Evolutionary conservation across 2,329 filamentous ascomycete species (phyloP), one percentile per base, ranked within the genome.

Genomic region (Didymella sp.): DNA sequence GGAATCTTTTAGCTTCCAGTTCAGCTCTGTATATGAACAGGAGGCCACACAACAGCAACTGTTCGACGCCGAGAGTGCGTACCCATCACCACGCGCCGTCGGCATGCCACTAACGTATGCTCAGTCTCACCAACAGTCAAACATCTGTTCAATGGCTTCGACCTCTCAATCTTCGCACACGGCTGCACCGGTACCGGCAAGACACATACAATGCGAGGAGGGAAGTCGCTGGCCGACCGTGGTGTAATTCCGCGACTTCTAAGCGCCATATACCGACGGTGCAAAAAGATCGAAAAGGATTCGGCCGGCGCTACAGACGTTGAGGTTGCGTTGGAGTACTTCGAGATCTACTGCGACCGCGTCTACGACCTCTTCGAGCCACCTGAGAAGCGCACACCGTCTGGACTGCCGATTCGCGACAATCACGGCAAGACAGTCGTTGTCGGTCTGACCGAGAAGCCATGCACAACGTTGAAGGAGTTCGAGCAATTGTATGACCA

Each of bases 281-380:
- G 89, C 61, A 90, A 92, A 77, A 96, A 96, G 80, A 88, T 95
- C 17, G 84, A 86, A 63, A 95, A 94, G 76, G 92, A 96, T 69
- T 85, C 87, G 2, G 81, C 83, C 4, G 90, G 88, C 11, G 80
- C 86, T 48, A 93, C 88, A 0, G 82, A 80, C 2, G 90, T 96
- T 21, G 80, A 86, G 8, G 91, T 96, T 15, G 82, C 86, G 12
- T 83, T 97, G 70, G 93, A 91, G 25, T 97, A 97, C 78, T 96
- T 96, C 78, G 93, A 97, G 75, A 96, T 97, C 64, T 97, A 97
- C 78, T 96, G 96, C 75, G 93, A 97, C 80, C 94, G 94, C 73
- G 92, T 96, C 19, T 96, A 89, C 70, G 93, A 97, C 73, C 81
- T 97, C 28, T 91, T 97, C 64, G 91, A 96, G 73, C 82, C 92